Base-by-base conservation (phyloP, 176 grass and related monocot species). In the Calamus simplicifolius region DNA sequence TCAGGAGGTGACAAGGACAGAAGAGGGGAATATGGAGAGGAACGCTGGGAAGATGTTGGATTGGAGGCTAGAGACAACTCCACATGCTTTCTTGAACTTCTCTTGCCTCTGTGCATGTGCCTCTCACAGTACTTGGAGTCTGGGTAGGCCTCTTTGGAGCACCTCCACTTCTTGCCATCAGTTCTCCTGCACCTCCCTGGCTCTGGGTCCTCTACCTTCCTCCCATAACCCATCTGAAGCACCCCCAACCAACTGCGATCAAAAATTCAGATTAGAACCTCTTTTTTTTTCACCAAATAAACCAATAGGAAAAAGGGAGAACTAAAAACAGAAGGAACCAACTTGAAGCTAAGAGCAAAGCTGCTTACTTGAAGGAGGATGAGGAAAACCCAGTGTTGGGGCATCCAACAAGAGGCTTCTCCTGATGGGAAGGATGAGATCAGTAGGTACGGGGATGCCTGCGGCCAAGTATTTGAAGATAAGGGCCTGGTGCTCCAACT, bases 11-110 rank as follows among this genome's bases (percentile, higher is more conserved):
- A 30, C 64, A 54, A 25, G 68, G 56, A 51, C 27, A 15, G 23
- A 16, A 38, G 56, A 62, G 27, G 64, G 19, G 57, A 49, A 27
- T 17, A 58, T 52, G 69, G 51, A 26, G 69, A 15, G 35, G 69
- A 72, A 75, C 8, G 35, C 1, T 75, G 29, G 3, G 50, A 16
- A 59, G 54, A 57, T 16, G 26, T 63, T 27, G 76, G 63, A 62
- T 52, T 72, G 25, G 77, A 73, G 62, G 77, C 77, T 10, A 80
- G 62, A 51, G 77, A 73, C 56, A 80, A 80, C 67, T 80, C 77
- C 77, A 80, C 77, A 80, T 63, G 77, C 77, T 80, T 80, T 80
- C 77, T 80, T 73, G 77, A 80, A 80, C 77, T 69, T 43, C 71
- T 80, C 62, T 80, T 80, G 27, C 77, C 77, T 57, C 77, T 56